A percentile compares a stretch with the other conserved stretches of the same genome.
Evolutionary conservation across 1,284 basidiomycete species (phyloP).

Genomic region (Xerocomus amazonicus): DNA sequence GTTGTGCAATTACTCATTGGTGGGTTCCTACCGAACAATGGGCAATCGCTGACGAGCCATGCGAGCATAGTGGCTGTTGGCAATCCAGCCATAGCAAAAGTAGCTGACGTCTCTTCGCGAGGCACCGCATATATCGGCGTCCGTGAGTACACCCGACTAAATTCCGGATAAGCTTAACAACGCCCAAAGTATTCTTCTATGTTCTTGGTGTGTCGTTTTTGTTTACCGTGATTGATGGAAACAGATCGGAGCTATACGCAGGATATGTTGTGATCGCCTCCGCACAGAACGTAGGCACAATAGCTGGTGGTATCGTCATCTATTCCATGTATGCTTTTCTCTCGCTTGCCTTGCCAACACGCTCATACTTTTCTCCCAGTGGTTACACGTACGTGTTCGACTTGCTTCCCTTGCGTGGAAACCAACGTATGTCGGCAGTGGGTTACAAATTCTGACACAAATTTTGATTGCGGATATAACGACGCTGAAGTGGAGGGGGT

Average conservation of each 20-base stretch:
- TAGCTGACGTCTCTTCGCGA: conserved; percentile 66
- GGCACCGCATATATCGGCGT: conserved; percentile 60
- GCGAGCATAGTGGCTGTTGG: conserved; percentile 49
- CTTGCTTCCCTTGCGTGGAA: neutral
- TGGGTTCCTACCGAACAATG: conserved; percentile 23
- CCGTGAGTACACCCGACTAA: conserved; percentile 40
- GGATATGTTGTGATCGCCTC: conserved; percentile 70
- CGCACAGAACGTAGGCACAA: conserved; percentile 49
- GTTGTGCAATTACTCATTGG: conserved; percentile 56
- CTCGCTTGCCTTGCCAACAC: neutral
- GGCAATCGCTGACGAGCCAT: neutral
- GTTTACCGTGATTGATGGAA: neutral
- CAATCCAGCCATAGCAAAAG: conserved; percentile 79
- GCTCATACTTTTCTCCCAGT: conserved; percentile 30
- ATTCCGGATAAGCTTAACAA: conserved; percentile 1
- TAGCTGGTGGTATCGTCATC: conserved; percentile 53
- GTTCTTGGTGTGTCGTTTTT: conserved; percentile 41
- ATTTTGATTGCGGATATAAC: conserved; percentile 83
- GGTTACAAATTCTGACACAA: conserved; percentile 71
- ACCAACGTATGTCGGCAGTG: conserved; percentile 31
- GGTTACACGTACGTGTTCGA: conserved; percentile 47
- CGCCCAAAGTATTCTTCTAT: conserved; percentile 49
- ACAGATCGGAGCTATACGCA: conserved; percentile 14
- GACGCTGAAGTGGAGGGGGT: conserved; percentile 73
- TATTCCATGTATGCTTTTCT: conserved; percentile 47